Conservation (phyloP, 306 rosid genomes). For the Datisca glomerata region DNA sequence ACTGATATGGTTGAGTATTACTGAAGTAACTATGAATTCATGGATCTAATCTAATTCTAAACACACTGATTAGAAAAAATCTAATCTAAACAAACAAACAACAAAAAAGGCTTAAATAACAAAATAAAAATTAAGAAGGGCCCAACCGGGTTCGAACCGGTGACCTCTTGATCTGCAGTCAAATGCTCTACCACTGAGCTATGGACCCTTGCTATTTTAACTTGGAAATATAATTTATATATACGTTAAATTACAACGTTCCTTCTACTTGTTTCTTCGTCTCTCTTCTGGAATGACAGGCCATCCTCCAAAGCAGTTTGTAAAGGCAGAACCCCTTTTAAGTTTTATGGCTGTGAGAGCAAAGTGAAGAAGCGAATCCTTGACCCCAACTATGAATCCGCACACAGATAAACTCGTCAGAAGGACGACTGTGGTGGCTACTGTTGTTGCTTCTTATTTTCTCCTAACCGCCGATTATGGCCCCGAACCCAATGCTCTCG, state of each 20-base stretch:
- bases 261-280: background rate
- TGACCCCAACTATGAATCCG: conserved; percentile 26
- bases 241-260: background rate
- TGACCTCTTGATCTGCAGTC: conserved; percentile 13
- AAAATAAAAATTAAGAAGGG: background rate
- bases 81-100: too few species aligned
- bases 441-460: conserved; percentile 73
- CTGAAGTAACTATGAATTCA: too few species aligned
- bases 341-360: too few species aligned
- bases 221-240: background rate
- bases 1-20: too few species aligned
- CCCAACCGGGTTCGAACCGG: conserved; percentile 15
- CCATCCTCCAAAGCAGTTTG: too few species aligned
- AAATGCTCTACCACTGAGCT: conserved; percentile 14
- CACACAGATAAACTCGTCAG: conserved; percentile 52
- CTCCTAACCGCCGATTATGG: conserved; percentile 90
- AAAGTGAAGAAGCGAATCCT: background rate
- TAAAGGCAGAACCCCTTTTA: too few species aligned
- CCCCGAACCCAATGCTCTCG: conserved; percentile 67
- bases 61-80: too few species aligned
- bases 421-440: conserved; percentile 59
- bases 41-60: too few species aligned
- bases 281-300: too few species aligned
- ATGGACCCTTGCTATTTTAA: background rate
- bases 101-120: too few species aligned